Base-by-base conservation (phyloP, 2,329 filamentous ascomycete genomes). In the Fusarium sterilihyphosum region DNA sequence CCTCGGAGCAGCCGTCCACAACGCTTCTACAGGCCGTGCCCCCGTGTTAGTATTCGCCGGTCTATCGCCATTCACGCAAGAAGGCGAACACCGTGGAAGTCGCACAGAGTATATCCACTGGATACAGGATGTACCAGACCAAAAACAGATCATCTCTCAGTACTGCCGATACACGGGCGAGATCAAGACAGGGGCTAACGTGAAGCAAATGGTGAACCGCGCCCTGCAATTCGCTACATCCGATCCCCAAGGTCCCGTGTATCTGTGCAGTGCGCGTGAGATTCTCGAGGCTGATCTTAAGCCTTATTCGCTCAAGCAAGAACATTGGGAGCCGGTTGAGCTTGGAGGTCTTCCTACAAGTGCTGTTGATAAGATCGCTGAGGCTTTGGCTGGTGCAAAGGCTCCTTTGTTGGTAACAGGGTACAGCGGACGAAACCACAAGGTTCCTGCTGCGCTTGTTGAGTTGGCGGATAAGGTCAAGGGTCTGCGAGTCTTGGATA, bases 171-270 rank as follows among this genome's bases (percentile, higher is more conserved):
- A 96, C 79, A 85, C 92, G 0, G 94, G 88, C 8, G 95, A 97
- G 84, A 91, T 97, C 82, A 95, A 95, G 84, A 92, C 92, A 6
- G 94, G 94, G 22, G 89, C 89, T 79, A 97, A 97, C 78, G 90
- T 97, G 69, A 97, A 97, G 86, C 94, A 97, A 84, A 92, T 97
- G 84, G 93, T 97, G 69, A 94, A 94, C 79, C 91, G 94, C 3
- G 94, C 94, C 0, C 82, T 97, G 64, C 93, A 94, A 76, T 97
- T 96, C 79, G 94, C 94, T 0, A 92, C 85, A 54, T 94, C 91
- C 35, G 92, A 92, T 61, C 94, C 94, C 0, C 88, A 92, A 71
- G 94, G 94, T 0, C 94, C 94, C 0, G 93, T 95, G 2, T 97
- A 97, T 76, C 85, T 97, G 8, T 90, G 88, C 64, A 94, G 92